Base-by-base conservation (phyloP, 257 asterid genomes). In the Vinca minor region DNA sequence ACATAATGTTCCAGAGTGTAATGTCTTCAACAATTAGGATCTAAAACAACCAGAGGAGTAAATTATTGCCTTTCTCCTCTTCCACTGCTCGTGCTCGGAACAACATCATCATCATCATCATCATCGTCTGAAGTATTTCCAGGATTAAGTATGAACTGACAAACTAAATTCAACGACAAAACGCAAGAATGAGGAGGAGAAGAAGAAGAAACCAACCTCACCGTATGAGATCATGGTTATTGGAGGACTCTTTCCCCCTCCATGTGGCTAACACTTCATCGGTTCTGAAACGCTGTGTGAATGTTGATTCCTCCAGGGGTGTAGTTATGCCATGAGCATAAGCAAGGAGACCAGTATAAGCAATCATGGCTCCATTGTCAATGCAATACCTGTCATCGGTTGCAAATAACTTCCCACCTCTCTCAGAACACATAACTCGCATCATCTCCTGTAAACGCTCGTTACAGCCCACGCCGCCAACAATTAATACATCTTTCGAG, bases 301-400 rank as follows among this genome's bases (percentile, higher is more conserved):
- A 87, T 2, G 96, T 92, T 14, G 98, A 81, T 71, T 89, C 96
- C 68, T 91, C 91, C 7, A 91, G 66, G 0, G 85, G 94, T 21
- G 94, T 91, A 7, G 91, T 62, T 6, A 68, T 36, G n/a, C 96
- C 98, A 48, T 84, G 77, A n/a, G 96, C 96, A 45, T 72, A 84
- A 47, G 86, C 98, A 62, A 92, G 83, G 48, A 92, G 87, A 25
- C 98, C 98, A 0, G 98, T 89, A 64, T 92, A 92, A 44, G 98
- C 98, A 73, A 92, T 92, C 98, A 92, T 92, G 4, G 96, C 98
- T 35, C 98, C 98, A 14, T 92, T 92, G 78, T 92, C 96, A 49
- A 92, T 32, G 63, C 98, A 92, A 63, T 92, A 92, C 53, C 98
- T 81, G 55, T 92, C 98, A 64, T 92, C 98, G 8, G 98, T 89